Evolutionary conservation across 306 rosid genomes (phyloP).

Genomic region (Lagenaria siceraria): DNA sequence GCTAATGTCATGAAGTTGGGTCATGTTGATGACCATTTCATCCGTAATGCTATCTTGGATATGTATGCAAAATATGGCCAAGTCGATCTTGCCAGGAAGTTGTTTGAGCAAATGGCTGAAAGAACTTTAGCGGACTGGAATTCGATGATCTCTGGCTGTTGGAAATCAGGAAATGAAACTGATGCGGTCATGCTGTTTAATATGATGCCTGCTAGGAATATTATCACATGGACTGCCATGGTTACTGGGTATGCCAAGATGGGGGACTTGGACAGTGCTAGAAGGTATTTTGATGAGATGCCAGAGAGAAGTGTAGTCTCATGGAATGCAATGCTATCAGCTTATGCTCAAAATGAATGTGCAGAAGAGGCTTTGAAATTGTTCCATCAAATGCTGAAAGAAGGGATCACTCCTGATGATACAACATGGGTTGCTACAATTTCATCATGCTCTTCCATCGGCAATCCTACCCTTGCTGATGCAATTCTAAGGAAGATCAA

Average conservation of each 20-base stretch:
- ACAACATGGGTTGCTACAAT: conserved; percentile 51
- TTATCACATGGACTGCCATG: conserved; percentile 57
- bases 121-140: conserved; percentile 54
- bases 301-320: conserved; percentile 48
- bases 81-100: conserved; percentile 28
- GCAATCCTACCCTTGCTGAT: conserved; percentile 31
- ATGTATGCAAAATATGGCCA: conserved; percentile 24
- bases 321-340: conserved; percentile 75
- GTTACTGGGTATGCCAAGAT: conserved; percentile 44
- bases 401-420: conserved; percentile 20
- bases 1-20: conserved; percentile 36
- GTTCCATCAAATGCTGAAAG: conserved; percentile 26
- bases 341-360: conserved; percentile 41
- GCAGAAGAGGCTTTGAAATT: conserved; percentile 36
- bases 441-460: conserved; percentile 34
- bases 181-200: conserved; percentile 38
- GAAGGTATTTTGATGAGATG: conserved; percentile 40
- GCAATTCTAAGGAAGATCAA: conserved; percentile 22
- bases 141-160: conserved; percentile 42
- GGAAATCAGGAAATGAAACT: conserved; percentile 44
- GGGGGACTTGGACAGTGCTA: conserved; percentile 34
- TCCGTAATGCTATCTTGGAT: conserved; percentile 38
- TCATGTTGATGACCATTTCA: conserved; percentile 23
- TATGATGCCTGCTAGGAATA: conserved; percentile 24
- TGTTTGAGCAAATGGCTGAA: conserved; percentile 47